Percentiles rank a stretch among this genome's conserved stretches.
phyloP scores from a whole-genome alignment of 2,329 filamentous ascomycete genomes.

The Epichloe gansuensis region DNA sequence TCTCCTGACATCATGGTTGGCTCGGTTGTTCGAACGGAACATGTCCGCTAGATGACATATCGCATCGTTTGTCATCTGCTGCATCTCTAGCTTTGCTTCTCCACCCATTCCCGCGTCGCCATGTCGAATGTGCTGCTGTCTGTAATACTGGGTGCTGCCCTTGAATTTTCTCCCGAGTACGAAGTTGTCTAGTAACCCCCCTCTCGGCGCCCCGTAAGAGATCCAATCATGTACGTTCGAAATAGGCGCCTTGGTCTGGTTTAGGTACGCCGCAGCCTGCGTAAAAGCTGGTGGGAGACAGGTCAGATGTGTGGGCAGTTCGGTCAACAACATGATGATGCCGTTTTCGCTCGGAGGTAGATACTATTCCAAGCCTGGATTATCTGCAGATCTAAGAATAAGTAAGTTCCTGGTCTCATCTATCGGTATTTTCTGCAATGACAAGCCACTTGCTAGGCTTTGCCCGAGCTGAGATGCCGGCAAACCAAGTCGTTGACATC shows the following conservation, averaged over 20 bases:
- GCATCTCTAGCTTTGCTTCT: conserved; percentile 1
- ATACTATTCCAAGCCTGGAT: conserved; percentile 13
- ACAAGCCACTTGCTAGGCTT: conserved; percentile 20
- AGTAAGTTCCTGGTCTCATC: conserved; percentile 14
- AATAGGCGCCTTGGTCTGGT: conserved; percentile 13
- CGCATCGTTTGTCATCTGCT: not conserved
- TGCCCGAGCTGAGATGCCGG: conserved; percentile 12
- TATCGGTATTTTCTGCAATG: conserved; percentile 26
- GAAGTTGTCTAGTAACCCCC: conserved; percentile 12
- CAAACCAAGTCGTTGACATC: conserved; percentile 50
- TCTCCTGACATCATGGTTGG: not conserved
- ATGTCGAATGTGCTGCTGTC: conserved; percentile 15
- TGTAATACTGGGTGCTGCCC: conserved; percentile 18
- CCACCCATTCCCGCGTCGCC: conserved; percentile 13
- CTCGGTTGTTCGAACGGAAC: not conserved
- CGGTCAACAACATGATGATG: conserved; percentile 21
- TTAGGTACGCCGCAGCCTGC: conserved; percentile 27
- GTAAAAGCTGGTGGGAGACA: conserved; percentile 27
- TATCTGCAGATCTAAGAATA: conserved; percentile 8
- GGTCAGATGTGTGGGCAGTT: conserved; percentile 20
- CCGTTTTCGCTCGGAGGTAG: conserved; percentile 19
- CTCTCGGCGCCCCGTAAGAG: conserved; percentile 15
- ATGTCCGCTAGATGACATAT: not conserved
- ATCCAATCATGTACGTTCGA: conserved; percentile 14
- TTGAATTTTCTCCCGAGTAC: conserved; percentile 21